Conservation (phyloP, 73 alveolate species). For the Paraurostyla sp. region DNA sequence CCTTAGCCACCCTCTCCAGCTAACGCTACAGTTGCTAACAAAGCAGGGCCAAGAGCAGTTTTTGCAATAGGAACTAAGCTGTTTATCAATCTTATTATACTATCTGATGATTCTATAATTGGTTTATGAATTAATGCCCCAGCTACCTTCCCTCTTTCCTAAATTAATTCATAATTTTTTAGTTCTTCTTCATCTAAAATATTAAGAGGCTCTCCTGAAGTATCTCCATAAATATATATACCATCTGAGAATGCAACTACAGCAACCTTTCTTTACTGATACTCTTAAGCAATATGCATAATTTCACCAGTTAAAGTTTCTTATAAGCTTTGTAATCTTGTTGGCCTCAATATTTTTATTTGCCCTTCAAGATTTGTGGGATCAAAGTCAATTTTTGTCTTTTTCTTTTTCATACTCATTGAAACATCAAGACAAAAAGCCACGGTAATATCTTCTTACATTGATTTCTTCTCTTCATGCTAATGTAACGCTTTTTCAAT, state of each 20-base stretch:
- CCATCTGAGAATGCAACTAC: slow-evolving; percentile 1
- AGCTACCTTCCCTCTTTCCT: background rate
- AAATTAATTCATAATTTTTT: background rate
- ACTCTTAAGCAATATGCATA: background rate
- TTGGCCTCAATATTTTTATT: too few relatives aligned
- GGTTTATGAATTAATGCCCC: background rate
- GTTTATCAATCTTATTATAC: background rate
- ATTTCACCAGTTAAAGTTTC: slow-evolving; percentile 33
- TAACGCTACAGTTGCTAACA: slow-evolving; percentile 67
- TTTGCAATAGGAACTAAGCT: background rate
- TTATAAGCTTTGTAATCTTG: slow-evolving; percentile 66
- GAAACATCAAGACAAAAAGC: slow-evolving; percentile 80
- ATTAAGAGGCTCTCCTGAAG: background rate
- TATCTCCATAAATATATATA: background rate
- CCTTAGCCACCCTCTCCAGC: slow-evolving; percentile 69
- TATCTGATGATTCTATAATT: background rate
- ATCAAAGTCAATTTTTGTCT: slow-evolving; percentile 40
- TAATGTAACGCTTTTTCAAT: background rate
- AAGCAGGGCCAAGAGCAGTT: slow-evolving; percentile 86
- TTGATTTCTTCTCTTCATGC: slow-evolving; percentile 28
- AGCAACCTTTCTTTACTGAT: background rate
- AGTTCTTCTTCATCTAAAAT: background rate
- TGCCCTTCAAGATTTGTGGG: too few relatives aligned
- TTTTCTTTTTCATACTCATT: slow-evolving; percentile 77
- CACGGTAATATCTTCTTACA: slow-evolving; percentile 64